phyloP scores from a whole-genome alignment of 176 grass and related monocot species.

The Aegilops longissima region DNA sequence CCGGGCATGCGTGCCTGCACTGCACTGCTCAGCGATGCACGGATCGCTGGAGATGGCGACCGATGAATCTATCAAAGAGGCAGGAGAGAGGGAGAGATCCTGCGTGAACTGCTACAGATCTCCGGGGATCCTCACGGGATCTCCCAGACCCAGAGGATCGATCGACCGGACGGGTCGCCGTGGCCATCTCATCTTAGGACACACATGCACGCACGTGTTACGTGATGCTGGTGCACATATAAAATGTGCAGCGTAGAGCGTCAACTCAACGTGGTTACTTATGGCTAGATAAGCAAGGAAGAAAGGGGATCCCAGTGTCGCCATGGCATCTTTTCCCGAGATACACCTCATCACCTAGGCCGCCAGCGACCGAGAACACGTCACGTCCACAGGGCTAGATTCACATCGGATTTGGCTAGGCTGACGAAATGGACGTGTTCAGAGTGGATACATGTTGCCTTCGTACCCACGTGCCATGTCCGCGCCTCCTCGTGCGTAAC shows the following conservation, averaged over 20 bases:
- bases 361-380: background rate
- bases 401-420: background rate
- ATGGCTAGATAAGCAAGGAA: background rate
- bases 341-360: background rate
- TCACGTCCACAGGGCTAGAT: background rate
- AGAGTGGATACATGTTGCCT: background rate
- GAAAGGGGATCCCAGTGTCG: background rate
- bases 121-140: conserved; percentile 12
- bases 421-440: background rate
- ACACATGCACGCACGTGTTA: background rate
- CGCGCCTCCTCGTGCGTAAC: too few relatives aligned
- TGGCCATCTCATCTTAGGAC: too few relatives aligned
- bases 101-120: background rate
- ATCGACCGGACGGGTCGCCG: background rate
- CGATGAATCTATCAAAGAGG: background rate
- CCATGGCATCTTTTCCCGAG: background rate
- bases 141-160: background rate
- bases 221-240: too few relatives aligned
- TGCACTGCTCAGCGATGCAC: background rate
- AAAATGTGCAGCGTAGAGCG: too few relatives aligned
- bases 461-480: background rate
- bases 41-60: background rate
- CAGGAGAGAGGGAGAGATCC: background rate
- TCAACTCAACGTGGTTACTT: background rate
- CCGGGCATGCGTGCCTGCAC: too few relatives aligned